These are phyloP conservation scores for Blastocrithidia nonstop DNA, from an alignment of 208 protist species.

Conservation along the genomic window DNA sequence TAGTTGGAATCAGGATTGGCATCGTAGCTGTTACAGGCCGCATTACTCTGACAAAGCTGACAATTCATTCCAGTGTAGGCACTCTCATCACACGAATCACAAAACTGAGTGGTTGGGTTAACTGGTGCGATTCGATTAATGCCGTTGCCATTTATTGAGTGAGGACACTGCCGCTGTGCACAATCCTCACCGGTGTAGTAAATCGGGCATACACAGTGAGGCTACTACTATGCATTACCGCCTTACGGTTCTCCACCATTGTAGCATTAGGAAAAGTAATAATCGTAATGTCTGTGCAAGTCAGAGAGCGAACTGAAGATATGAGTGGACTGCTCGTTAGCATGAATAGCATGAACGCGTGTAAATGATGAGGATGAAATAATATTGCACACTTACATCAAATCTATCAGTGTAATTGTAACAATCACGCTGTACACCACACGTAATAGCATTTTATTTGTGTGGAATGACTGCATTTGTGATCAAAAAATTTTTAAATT, in stretches of 20 bases:
- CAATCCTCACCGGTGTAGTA: slow-evolving; percentile 38
- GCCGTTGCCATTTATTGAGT: slow-evolving; percentile 26
- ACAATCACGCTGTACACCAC: no score
- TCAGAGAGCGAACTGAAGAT: no score
- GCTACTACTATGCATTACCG: slow-evolving; percentile 1
- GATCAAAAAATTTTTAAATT: no score
- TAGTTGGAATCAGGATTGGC: no score
- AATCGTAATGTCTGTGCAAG: neutral
- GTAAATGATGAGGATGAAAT: no score
- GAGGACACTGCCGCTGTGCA: slow-evolving; percentile 36
- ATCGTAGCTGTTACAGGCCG: slow-evolving; percentile 24
- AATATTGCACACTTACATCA: no score
- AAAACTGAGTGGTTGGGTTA: slow-evolving; percentile 19
- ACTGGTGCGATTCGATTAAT: slow-evolving; percentile 15
- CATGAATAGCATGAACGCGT: no score
- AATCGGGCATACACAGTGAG: slow-evolving; percentile 35
- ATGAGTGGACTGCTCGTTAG: no score
- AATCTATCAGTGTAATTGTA: no score
- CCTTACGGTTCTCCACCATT: slow-evolving; percentile 33
- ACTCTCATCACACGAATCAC: slow-evolving; percentile 17
- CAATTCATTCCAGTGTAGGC: slow-evolving; percentile 48
- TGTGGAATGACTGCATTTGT: no score
- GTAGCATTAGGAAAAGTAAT: slow-evolving; percentile 12
- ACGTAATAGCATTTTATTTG: no score
- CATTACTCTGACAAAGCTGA: slow-evolving; percentile 40